A percentile compares a stretch with the other conserved stretches of the same genome.
Evolutionary conservation across 768 basidiomycete genomes (phyloP).

Genomic region (Saitozyma podzolica): DNA sequence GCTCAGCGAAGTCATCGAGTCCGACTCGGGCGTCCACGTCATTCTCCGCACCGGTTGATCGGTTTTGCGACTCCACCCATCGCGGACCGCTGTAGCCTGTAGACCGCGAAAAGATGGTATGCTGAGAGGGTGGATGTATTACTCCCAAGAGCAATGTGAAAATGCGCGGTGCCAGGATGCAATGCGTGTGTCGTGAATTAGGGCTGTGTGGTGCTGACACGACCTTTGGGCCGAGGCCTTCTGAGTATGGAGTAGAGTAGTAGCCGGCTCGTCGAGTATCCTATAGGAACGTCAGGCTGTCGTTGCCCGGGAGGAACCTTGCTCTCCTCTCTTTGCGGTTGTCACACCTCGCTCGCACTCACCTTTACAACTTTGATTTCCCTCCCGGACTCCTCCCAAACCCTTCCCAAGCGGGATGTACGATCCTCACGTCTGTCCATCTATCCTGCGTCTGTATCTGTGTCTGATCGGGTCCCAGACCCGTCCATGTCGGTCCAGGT

Average conservation of each 20-base stretch:
- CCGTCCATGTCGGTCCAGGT: too few relatives aligned
- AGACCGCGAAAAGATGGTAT: neutral
- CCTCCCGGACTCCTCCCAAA: constrained; percentile 15
- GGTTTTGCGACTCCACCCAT: constrained; percentile 29
- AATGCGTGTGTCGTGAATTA: neutral
- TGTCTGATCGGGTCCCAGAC: too few relatives aligned
- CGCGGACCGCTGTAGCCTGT: too few relatives aligned
- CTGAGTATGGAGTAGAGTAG: neutral
- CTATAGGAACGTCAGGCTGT: too few relatives aligned
- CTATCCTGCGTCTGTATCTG: neutral
- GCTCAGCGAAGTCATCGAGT: constrained; percentile 60
- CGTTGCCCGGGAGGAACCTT: too few relatives aligned
- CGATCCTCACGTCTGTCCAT: constrained; percentile 26
- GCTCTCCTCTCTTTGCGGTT: neutral
- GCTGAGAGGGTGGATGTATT: neutral
- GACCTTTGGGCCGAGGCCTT: neutral
- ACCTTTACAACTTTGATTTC: constrained; percentile 21
- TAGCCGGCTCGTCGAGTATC: too few relatives aligned
- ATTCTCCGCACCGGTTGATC: constrained; percentile 74
- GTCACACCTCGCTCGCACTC: constrained; percentile 1
- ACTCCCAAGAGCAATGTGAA: neutral
- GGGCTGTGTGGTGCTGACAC: too few relatives aligned
- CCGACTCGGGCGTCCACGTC: constrained; percentile 93
- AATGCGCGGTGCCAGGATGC: neutral
- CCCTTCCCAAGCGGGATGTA: constrained; percentile 39